These are phyloP conservation scores for Ascobolus immersus DNA, from an alignment of 495 filamentous ascomycete genomes.

Conservation along the genomic window DNA sequence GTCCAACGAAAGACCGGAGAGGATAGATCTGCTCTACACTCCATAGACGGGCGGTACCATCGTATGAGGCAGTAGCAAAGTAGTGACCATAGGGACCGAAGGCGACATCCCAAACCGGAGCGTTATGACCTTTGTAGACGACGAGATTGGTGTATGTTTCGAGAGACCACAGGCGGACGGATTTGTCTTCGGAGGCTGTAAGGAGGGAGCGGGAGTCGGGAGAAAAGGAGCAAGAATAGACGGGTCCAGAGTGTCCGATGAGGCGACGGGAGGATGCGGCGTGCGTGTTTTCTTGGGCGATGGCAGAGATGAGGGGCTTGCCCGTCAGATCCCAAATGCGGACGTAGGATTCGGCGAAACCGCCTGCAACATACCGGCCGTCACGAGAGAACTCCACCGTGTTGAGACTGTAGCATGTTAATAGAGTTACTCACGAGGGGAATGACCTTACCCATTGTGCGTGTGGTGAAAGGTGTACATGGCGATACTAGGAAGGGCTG, in stretches of 20 bases:
- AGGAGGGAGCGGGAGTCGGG: slow-evolving; percentile 55
- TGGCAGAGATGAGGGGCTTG: slow-evolving; percentile 29
- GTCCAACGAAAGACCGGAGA: slow-evolving; percentile 70
- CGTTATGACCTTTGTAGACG: slow-evolving; percentile 74
- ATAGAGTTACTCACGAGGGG: background rate
- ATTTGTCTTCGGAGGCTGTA: slow-evolving; percentile 66
- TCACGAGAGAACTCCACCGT: slow-evolving; percentile 88
- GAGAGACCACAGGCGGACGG: slow-evolving; percentile 74
- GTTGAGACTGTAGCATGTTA: slow-evolving; percentile 35
- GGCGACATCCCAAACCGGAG: slow-evolving; percentile 60
- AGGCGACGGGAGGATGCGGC: slow-evolving; percentile 43
- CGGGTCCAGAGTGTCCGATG: slow-evolving; percentile 70
- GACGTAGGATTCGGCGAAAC: slow-evolving; percentile 81
- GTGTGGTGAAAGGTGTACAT: slow-evolving; percentile 99
- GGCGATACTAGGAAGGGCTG: slow-evolving; percentile 35
- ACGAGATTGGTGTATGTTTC: slow-evolving; percentile 75
- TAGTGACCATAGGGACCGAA: slow-evolving; percentile 95
- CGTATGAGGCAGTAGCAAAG: slow-evolving; percentile 63
- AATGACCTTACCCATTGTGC: slow-evolving; percentile 43
- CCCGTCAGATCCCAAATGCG: slow-evolving; percentile 78
- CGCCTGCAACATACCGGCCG: slow-evolving; percentile 54
- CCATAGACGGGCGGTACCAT: slow-evolving; percentile 78
- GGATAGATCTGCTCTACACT: slow-evolving; percentile 70
- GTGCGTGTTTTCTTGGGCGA: slow-evolving; percentile 17
- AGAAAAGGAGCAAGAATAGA: slow-evolving; percentile 76